A percentile compares a stretch with the other conserved stretches of the same genome.
phyloP scores from a whole-genome alignment of 73 alveolate genomes.

The Tetrahymena malaccensis region DNA sequence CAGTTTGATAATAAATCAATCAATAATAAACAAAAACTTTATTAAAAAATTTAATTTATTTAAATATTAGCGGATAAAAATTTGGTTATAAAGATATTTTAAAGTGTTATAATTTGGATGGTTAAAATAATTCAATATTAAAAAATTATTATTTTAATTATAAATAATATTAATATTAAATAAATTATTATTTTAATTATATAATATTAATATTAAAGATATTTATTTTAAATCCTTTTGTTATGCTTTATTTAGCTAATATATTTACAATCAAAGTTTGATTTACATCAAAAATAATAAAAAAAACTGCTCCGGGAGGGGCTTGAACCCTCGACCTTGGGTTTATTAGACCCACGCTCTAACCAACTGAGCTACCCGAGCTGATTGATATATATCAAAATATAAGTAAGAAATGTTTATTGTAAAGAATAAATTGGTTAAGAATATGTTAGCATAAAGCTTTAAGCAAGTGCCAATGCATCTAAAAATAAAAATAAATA shows the following conservation, averaged over 20 bases:
- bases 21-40: background rate
- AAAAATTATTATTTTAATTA: too few species aligned
- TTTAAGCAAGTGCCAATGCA: background rate
- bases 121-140: background rate
- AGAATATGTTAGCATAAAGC: background rate
- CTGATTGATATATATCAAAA: background rate
- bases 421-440: background rate
- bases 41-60: too few species aligned
- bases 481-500: too few species aligned
- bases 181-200: too few species aligned
- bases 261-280: too few species aligned
- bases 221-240: too few species aligned
- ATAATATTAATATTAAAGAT: too few species aligned
- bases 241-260: too few species aligned
- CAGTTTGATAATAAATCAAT: background rate
- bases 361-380: conserved; percentile 3
- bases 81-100: too few species aligned
- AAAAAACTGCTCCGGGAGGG: conserved; percentile 1
- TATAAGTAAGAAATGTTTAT: background rate
- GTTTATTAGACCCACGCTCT: background rate
- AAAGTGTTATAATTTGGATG: background rate
- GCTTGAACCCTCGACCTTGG: conserved; percentile 1
- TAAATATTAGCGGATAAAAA: background rate
- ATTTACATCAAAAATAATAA: too few species aligned
- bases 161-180: too few species aligned